Evolutionary conservation across 1,139 yeast species (phyloP).

Genomic region (Groenewaldozyma sp.): DNA sequence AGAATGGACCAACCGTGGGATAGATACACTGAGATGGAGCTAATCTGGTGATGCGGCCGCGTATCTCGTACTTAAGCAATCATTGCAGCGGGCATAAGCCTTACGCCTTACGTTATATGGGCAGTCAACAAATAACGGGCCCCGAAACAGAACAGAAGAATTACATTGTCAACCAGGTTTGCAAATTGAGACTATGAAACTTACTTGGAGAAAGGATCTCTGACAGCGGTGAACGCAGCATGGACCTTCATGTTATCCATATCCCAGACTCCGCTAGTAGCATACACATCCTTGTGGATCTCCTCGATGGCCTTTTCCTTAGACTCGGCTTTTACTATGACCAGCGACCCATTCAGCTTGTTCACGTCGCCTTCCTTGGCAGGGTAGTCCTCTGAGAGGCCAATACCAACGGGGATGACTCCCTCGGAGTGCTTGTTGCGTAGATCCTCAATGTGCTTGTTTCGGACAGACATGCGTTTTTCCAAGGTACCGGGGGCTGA

Average conservation of each 20-base stretch:
- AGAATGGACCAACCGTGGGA: too few species aligned
- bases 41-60: too few species aligned
- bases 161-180: too few species aligned
- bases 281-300: conserved; percentile 55
- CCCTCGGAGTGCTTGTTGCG: conserved; percentile 45
- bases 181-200: too few species aligned
- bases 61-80: too few species aligned
- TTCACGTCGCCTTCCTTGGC: conserved; percentile 25
- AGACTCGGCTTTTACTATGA: conserved; percentile 53
- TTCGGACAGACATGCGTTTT: conserved; percentile 38
- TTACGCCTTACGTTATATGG: too few species aligned
- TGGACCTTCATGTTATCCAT: conserved; percentile 49
- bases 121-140: too few species aligned
- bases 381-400: conserved; percentile 30
- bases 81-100: too few species aligned
- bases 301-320: conserved; percentile 56
- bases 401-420: conserved; percentile 45
- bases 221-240: conserved; percentile 31
- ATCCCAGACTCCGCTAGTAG: conserved; percentile 68
- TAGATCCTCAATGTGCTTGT: conserved; percentile 49
- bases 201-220: too few species aligned
- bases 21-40: too few species aligned
- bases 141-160: too few species aligned
- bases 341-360: conserved; percentile 59
- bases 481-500: conserved; percentile 58